Evolutionary conservation across 331 rosid species (phyloP).

Genomic region (Quercus phellos): DNA sequence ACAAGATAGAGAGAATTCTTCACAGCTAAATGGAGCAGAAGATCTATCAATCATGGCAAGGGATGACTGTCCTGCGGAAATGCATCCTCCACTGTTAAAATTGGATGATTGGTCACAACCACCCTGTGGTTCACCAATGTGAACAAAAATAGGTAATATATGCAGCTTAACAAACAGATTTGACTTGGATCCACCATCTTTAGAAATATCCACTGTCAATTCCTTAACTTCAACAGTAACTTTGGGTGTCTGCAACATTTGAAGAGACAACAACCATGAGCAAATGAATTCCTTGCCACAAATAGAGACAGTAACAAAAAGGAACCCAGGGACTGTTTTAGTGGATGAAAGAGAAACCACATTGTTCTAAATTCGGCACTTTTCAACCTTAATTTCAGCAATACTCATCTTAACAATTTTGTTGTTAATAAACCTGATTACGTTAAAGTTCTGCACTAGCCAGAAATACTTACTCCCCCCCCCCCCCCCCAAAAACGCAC

Average conservation of each 20-base stretch:
- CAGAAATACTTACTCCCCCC: neutral
- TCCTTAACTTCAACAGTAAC: slow-evolving; percentile 77
- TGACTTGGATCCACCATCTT: slow-evolving; percentile 63
- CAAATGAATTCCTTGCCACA: slow-evolving; percentile 12
- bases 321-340: neutral
- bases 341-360: neutral
- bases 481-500: neutral
- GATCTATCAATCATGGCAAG: slow-evolving; percentile 49
- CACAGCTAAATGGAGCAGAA: slow-evolving; percentile 67
- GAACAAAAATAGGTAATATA: slow-evolving; percentile 62
- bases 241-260: slow-evolving; percentile 75
- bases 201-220: slow-evolving; percentile 72
- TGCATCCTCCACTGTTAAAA: slow-evolving; percentile 51
- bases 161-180: slow-evolving; percentile 75
- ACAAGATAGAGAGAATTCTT: slow-evolving; percentile 64
- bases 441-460: neutral
- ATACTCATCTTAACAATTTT: neutral
- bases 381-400: neutral
- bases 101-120: slow-evolving; percentile 63
- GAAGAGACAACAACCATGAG: slow-evolving; percentile 24
- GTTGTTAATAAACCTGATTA: neutral
- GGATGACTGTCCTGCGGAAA: slow-evolving; percentile 51
- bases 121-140: slow-evolving; percentile 72
- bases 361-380: neutral
- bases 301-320: slow-evolving; percentile 25